Evolutionary conservation across 306 rosid species (phyloP).

Genomic region (Oemleria cerasiformis): DNA sequence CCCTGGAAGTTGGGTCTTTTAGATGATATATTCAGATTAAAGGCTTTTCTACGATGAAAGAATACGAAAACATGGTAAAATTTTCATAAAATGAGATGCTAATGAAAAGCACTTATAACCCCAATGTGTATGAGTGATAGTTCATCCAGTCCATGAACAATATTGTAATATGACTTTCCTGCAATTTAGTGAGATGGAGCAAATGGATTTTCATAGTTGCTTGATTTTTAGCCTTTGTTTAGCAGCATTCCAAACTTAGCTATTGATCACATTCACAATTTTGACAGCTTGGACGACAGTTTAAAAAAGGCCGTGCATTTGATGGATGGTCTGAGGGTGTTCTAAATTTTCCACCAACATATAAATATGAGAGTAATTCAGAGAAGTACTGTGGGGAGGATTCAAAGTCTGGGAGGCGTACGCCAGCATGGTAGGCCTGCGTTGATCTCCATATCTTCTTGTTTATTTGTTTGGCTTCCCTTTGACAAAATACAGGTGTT

Average conservation of each 20-base stretch:
- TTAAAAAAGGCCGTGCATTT: constrained; percentile 64
- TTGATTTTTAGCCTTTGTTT: background rate
- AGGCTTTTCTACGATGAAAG: background rate
- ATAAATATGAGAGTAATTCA: constrained; percentile 77
- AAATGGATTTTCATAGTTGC: background rate
- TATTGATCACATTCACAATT: constrained; percentile 27
- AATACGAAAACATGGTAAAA: background rate
- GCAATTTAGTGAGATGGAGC: background rate
- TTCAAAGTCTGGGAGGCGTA: constrained; percentile 68
- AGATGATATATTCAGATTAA: background rate
- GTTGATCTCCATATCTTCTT: background rate
- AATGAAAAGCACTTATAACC: background rate
- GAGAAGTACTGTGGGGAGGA: constrained; percentile 79
- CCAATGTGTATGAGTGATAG: background rate
- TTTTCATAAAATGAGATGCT: too few relatives aligned
- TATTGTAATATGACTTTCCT: background rate
- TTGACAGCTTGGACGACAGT: constrained; percentile 67
- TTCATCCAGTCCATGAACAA: background rate
- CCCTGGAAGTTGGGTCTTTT: background rate
- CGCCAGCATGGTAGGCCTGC: constrained; percentile 85
- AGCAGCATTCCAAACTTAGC: constrained; percentile 16
- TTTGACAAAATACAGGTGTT: background rate
- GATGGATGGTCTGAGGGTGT: constrained; percentile 94
- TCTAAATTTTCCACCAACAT: constrained; percentile 84
- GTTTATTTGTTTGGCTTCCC: background rate